phyloP scores from a whole-genome alignment of 2,329 filamentous ascomycete species.

The Endoconidiophora polonica region DNA sequence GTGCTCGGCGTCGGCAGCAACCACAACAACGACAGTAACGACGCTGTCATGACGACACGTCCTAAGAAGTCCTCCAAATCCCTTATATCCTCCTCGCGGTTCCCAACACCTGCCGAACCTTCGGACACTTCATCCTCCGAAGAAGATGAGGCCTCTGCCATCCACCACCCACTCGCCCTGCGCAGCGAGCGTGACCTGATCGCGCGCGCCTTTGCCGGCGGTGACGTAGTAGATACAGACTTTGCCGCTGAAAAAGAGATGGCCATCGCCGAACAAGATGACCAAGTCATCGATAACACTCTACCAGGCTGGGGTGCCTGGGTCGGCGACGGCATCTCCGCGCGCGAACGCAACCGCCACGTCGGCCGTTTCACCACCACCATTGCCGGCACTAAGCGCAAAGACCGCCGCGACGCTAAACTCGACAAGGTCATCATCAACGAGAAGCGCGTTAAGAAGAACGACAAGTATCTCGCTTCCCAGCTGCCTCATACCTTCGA shows the following conservation, averaged over 20 bases:
- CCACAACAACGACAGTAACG: not conserved
- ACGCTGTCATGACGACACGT: not conserved
- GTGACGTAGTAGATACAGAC: conserved; percentile 64
- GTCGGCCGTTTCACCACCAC: conserved; percentile 46
- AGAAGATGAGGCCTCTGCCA: conserved; percentile 17
- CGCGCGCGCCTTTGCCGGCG: conserved; percentile 72
- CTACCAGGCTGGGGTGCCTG: conserved; percentile 89
- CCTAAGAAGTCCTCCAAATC: not conserved
- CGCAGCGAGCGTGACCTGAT: conserved; percentile 48
- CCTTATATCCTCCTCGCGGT: not conserved
- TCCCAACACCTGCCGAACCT: not conserved
- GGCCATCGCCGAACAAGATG: conserved; percentile 57
- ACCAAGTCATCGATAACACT: conserved; percentile 67
- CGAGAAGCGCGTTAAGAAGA: conserved; percentile 84
- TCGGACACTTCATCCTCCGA: conserved; percentile 10
- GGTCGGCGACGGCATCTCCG: conserved; percentile 69
- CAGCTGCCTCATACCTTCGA: conserved; percentile 83
- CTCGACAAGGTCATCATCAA: conserved; percentile 77
- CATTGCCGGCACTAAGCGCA: conserved; percentile 55
- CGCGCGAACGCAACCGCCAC: conserved; percentile 48
- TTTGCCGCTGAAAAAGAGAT: conserved; percentile 69
- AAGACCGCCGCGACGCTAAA: conserved; percentile 66
- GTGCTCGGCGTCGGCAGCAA: conserved; percentile 1
- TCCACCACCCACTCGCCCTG: conserved; percentile 34
- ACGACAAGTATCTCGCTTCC: conserved; percentile 71